Evolutionary conservation across 495 filamentous ascomycete species (phyloP).

Genomic region (Aspergillus ellipticus): DNA sequence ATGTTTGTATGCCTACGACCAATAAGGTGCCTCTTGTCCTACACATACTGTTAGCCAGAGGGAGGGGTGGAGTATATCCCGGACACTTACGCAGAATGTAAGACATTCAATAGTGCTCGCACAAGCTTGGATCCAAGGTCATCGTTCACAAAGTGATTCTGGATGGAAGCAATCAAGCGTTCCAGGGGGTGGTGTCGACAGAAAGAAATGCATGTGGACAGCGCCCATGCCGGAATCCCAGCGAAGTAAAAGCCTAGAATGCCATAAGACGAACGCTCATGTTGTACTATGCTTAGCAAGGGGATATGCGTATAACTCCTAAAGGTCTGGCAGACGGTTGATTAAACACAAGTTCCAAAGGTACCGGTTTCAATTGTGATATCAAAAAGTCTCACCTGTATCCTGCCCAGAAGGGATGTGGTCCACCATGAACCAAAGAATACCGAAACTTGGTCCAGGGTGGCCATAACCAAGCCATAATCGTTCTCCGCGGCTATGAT

Average conservation of each 20-base stretch:
- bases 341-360: constrained; percentile 3
- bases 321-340: constrained; percentile 35
- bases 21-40: constrained; percentile 38
- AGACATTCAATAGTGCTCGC: constrained; percentile 28
- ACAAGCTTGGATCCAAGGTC: constrained; percentile 24
- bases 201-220: constrained; percentile 38
- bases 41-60: constrained; percentile 13
- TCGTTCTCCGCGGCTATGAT: constrained; percentile 47
- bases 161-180: constrained; percentile 28
- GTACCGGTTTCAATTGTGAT: background rate
- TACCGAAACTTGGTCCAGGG: constrained; percentile 37
- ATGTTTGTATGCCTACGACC: constrained; percentile 40
- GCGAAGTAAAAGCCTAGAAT: constrained; percentile 41
- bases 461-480: constrained; percentile 45
- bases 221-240: constrained; percentile 43
- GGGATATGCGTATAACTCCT: constrained; percentile 39
- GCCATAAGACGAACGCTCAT: constrained; percentile 34
- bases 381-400: constrained; percentile 39
- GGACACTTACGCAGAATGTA: constrained; percentile 32
- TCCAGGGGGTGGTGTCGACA: constrained; percentile 39
- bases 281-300: constrained; percentile 34
- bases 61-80: background rate
- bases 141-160: constrained; percentile 26
- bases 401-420: constrained; percentile 38
- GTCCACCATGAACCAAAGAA: constrained; percentile 45